Conservation (phyloP, 257 asterid genomes). For the Solanum tacnaense region DNA sequence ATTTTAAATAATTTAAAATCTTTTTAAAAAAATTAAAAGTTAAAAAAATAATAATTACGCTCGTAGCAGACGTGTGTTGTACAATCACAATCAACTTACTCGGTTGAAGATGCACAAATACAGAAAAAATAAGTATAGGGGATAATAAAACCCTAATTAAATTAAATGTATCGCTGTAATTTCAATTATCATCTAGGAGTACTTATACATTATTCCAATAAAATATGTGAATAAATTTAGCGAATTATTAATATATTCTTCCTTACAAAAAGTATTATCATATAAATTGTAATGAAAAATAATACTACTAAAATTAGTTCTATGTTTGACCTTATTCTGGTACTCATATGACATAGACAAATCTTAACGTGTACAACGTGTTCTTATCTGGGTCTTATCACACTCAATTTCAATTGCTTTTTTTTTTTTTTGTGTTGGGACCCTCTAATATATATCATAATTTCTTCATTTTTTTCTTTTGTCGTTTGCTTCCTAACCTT, state of each 20-base stretch:
- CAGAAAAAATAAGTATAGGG: too few species aligned
- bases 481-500: not conserved
- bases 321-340: not conserved
- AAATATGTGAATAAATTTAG: not conserved
- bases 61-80: too few species aligned
- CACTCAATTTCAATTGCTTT: not conserved
- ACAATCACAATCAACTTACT: too few species aligned
- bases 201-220: not conserved
- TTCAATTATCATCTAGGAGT: not conserved
- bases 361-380: not conserved
- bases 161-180: too few species aligned
- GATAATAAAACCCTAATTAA: too few species aligned
- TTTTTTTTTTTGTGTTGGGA: not conserved
- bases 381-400: not conserved
- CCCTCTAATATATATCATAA: not conserved
- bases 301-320: too few species aligned
- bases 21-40: too few species aligned
- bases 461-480: not conserved
- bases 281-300: too few species aligned
- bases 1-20: too few species aligned
- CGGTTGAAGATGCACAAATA: too few species aligned
- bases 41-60: too few species aligned
- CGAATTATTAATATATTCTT: not conserved
- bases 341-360: not conserved
- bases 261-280: too few species aligned